These are phyloP conservation scores for Vicia faba DNA, from an alignment of 306 rosid genomes.

Conservation along the genomic window DNA sequence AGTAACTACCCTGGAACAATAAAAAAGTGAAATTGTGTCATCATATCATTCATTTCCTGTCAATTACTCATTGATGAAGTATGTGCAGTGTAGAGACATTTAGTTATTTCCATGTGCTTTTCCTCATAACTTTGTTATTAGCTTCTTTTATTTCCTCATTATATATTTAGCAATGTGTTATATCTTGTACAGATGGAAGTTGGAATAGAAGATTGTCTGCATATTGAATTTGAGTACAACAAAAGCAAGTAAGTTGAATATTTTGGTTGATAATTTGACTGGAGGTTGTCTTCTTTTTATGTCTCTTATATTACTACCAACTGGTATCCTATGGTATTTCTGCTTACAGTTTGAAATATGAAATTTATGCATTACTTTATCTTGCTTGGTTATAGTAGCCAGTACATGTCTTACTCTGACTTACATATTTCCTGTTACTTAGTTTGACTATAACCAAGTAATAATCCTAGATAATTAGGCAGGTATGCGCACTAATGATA, in stretches of 20 bases:
- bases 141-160: constrained; percentile 27
- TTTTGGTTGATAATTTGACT: constrained; percentile 33
- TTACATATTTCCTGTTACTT: not conserved
- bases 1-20: constrained; percentile 1
- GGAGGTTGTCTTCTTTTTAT: constrained; percentile 12
- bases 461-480: constrained; percentile 18
- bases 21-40: constrained; percentile 13
- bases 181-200: constrained; percentile 87
- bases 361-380: constrained; percentile 21
- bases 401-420: constrained; percentile 11
- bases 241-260: constrained; percentile 84
- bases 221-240: constrained; percentile 96
- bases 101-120: constrained; percentile 31
- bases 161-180: constrained; percentile 32
- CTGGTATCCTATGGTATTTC: constrained; percentile 22
- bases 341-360: constrained; percentile 24
- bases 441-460: constrained; percentile 20
- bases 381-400: constrained; percentile 9
- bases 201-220: constrained; percentile 98
- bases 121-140: constrained; percentile 24
- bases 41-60: constrained; percentile 27
- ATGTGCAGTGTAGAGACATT: constrained; percentile 26
- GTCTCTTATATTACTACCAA: not conserved
- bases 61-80: constrained; percentile 20
- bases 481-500: constrained; percentile 14